Evolutionary conservation across 2,329 filamentous ascomycete genomes (phyloP).

Genomic region (Chrysoporthe cubensis): DNA sequence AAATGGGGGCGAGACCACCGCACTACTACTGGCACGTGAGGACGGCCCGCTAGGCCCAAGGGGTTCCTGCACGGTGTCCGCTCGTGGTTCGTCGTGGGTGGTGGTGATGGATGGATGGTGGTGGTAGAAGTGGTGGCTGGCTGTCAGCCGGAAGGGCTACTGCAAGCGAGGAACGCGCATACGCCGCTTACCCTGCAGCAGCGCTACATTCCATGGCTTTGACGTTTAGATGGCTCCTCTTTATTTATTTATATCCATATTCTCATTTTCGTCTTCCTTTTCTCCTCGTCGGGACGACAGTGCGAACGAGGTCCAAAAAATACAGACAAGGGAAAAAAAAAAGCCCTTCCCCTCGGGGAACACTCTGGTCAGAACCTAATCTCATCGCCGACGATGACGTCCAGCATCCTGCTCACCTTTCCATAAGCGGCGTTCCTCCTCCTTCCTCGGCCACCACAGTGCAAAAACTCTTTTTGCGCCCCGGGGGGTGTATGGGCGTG

Average conservation of each 20-base stretch:
- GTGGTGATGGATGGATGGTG: background rate
- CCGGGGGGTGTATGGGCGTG: background rate
- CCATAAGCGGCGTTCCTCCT: constrained; percentile 4
- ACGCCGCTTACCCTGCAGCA: no score
- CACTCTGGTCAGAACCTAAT: background rate
- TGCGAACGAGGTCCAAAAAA: background rate
- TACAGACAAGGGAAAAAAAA: background rate
- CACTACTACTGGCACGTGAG: no score
- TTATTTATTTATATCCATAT: no score
- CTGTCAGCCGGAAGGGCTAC: background rate
- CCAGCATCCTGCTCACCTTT: background rate
- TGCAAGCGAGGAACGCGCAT: background rate
- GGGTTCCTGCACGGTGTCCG: constrained; percentile 1
- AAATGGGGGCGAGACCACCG: no score
- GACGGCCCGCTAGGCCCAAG: background rate
- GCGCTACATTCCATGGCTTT: background rate
- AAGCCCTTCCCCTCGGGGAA: background rate
- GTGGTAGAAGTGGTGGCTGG: background rate
- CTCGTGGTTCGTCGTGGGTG: background rate
- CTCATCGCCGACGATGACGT: constrained; percentile 13
- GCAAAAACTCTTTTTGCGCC: background rate
- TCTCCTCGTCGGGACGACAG: background rate
- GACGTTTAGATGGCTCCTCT: no score
- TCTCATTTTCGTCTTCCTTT: background rate
- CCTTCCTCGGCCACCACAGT: background rate